Evolutionary conservation across 768 basidiomycete species (phyloP), one percentile per base, ranked within the genome.

Genomic region (Lanmaoa rubissima): DNA sequence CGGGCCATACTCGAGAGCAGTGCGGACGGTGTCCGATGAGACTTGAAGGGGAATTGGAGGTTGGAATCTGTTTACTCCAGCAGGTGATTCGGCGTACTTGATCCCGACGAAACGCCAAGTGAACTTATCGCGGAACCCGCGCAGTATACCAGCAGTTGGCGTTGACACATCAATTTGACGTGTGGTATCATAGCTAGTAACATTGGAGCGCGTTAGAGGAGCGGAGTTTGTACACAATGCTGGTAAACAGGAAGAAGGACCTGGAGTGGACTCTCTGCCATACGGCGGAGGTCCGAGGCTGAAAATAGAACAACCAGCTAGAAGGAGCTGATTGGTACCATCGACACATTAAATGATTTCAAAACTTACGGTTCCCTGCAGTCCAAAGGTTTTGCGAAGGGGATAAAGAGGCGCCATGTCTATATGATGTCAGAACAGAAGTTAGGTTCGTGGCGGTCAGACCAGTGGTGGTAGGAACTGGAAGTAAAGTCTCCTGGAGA

Each of bases 111-210:
- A 63, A n/a, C 51, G 57, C 39, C 54, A 60, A 6, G 48, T 46
- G 36, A 66, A 63, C 31, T 54, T 60, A 43, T 58, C 51, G 16
- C 65, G 51, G 35, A 53, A 66, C 9, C 55, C 58, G 24, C 48
- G 54, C 19, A 55, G 53, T 24, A 60, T 55, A 16, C 58, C 65
- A 9, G 58, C 55, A 41, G 31, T 48, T 16, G 51, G 42, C 12
- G 64, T 57, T 4, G 38, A 48, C 19, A 66, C 41, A 3, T 60
- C 49, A n/a, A 55, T 60, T 34, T 66, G 61, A 31, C 39, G 46
- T n/a, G 58, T 44, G 24, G 38, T 51, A 19, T 66, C 58, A 21
- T 53, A 40, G 40, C 44, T 41, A 1, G 61, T 53, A 34, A 54
- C 50, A 19, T 58, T 63, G 21, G 61, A 53, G 21, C 53, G 65